Base-by-base conservation (phyloP, 495 filamentous ascomycete species). In the Talaromyces ruber region DNA sequence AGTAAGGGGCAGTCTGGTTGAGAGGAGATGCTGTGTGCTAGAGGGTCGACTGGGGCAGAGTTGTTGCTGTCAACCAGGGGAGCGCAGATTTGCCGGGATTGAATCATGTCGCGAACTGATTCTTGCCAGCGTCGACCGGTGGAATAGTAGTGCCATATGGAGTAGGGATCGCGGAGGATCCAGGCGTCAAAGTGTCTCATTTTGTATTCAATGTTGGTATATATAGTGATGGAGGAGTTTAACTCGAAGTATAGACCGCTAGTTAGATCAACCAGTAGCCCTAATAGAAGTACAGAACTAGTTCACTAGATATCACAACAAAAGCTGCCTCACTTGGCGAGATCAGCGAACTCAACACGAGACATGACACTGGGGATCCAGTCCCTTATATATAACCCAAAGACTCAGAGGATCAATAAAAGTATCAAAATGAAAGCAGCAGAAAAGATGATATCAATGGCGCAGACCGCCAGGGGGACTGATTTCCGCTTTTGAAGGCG, bases 151-250 rank as follows among this genome's bases (percentile, higher is more conserved):
- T 79, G 74, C 64, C 69, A 76, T 65, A 79, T 76, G 28, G 74
- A 76, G 62, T 79, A 79, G 61, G 76, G 76, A 58, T 79, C 76
- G 28, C 76, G 74, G 14, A 79, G 64, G 67, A 79, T 64, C 76
- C 76, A 79, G 58, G 76, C 65, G 55, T 79, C 76, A 65, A 79
- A 77, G 61, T 79, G 76, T 57, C 76, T 74, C 75, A 79, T 78
- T 63, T 22, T 21, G 6, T 47, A 18, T n/a, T n/a, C n/a, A n/a
- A n/a, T n/a, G n/a, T n/a, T n/a, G n/a, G n/a, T 47, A n/a, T 45
- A 2, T 18, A 47, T 3, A 21, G 6, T 6, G n/a, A n/a, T 47
- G 18, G 9, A 47, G n/a, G 43, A 47, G 43, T 3, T 18, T n/a
- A 47, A 47, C 43, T 47, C 43, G n/a, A 7, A 6, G 43, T 45